Conservation (phyloP, 2,329 filamentous ascomycete genomes). For the Aureobasidium leucospermi region DNA sequence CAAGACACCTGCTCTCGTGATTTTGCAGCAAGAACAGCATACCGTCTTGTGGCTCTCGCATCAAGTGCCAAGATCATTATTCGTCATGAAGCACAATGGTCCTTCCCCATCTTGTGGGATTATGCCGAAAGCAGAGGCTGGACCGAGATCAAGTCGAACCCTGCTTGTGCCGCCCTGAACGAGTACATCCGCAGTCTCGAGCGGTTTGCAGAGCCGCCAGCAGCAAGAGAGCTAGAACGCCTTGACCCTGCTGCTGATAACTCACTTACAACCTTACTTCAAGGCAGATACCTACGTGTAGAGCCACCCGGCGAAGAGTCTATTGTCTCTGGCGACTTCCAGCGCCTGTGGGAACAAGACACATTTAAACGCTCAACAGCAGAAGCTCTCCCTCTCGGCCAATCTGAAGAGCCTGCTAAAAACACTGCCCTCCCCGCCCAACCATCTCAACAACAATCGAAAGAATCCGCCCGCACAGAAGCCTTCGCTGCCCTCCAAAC, state of each 20-base stretch:
- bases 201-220: slow-evolving; percentile 33
- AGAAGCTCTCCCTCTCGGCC: slow-evolving; percentile 25
- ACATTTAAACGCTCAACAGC: not conserved
- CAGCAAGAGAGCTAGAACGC: slow-evolving; percentile 31
- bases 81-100: slow-evolving; percentile 47
- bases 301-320: slow-evolving; percentile 35
- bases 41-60: slow-evolving; percentile 36
- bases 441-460: slow-evolving; percentile 15
- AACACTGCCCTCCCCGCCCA: not conserved
- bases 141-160: slow-evolving; percentile 31
- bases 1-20: slow-evolving; percentile 29
- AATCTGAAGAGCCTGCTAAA: slow-evolving; percentile 9
- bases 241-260: slow-evolving; percentile 38
- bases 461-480: slow-evolving; percentile 13
- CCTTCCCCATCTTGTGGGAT: slow-evolving; percentile 38
- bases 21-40: slow-evolving; percentile 34
- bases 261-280: slow-evolving; percentile 37
- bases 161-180: slow-evolving; percentile 36
- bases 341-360: slow-evolving; percentile 28
- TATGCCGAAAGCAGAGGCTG: slow-evolving; percentile 31
- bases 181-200: slow-evolving; percentile 38
- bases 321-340: slow-evolving; percentile 34
- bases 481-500: slow-evolving; percentile 39
- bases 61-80: slow-evolving; percentile 45
- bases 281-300: slow-evolving; percentile 38